Evolutionary conservation across 306 rosid species (phyloP).

Genomic region (Trichosanthes truncata): DNA sequence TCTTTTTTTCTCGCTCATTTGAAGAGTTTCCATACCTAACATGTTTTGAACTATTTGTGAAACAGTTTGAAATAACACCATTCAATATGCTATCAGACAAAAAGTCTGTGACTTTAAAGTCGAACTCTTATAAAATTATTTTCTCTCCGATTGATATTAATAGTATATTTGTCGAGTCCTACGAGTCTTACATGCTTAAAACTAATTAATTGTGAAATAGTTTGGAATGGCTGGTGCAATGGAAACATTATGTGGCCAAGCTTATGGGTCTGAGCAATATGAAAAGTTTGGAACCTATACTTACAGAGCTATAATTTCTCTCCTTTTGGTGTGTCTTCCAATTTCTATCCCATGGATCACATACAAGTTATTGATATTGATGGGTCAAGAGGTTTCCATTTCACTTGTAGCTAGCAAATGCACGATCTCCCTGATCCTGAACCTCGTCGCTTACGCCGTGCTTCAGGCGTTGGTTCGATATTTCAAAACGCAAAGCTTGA

Average conservation of each 20-base stretch:
- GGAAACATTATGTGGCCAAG: constrained; percentile 55
- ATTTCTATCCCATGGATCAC: constrained; percentile 31
- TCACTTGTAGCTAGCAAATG: constrained; percentile 32
- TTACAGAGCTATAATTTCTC: constrained; percentile 31
- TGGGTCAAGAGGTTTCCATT: constrained; percentile 39
- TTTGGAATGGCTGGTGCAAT: constrained; percentile 54
- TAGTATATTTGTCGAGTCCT: no score
- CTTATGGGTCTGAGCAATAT: constrained; percentile 40
- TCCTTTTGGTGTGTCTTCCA: constrained; percentile 33
- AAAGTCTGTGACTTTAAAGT: no score
- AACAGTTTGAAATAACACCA: constrained; percentile 15
- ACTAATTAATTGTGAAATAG: no score
- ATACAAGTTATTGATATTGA: constrained; percentile 27
- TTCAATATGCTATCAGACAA: no score
- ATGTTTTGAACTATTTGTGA: background rate
- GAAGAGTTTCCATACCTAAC: no score
- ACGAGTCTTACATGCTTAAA: no score
- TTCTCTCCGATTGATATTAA: no score
- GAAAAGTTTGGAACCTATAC: constrained; percentile 36
- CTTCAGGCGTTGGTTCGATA: constrained; percentile 37
- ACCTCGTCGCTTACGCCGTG: constrained; percentile 31
- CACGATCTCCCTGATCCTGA: constrained; percentile 37
- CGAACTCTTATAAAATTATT: no score
- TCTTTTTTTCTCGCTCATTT: no score
- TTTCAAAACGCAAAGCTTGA: constrained; percentile 40